Conservation (phyloP, 176 grass and related monocot genomes). For the Avena eriantha region DNA sequence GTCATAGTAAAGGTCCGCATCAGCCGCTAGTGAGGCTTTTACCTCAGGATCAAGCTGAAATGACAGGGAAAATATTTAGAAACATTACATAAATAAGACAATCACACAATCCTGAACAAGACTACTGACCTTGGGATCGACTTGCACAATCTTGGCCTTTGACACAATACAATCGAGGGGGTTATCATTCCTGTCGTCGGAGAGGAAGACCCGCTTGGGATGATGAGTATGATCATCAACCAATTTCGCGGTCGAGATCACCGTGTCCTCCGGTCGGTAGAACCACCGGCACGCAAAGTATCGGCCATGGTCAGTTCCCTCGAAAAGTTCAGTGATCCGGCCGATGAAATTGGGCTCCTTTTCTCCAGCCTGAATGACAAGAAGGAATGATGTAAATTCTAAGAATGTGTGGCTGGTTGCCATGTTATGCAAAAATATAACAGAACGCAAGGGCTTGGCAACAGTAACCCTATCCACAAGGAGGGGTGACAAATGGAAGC, state of each 20-base stretch:
- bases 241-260: constrained; percentile 36
- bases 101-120: not conserved
- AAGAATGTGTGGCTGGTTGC: too few relatives aligned
- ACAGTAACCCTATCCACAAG: not conserved
- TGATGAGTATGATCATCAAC: constrained; percentile 46
- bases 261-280: not conserved
- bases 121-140: constrained; percentile 71
- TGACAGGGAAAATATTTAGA: not conserved
- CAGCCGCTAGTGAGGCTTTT: constrained; percentile 44
- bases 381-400: not conserved
- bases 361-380: not conserved
- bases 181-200: constrained; percentile 83
- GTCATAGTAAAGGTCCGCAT: constrained; percentile 71
- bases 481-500: not conserved
- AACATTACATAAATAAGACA: constrained; percentile 3
- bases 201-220: constrained; percentile 76
- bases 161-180: constrained; percentile 65
- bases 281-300: not conserved
- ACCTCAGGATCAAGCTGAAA: constrained; percentile 56
- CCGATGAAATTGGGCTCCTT: not conserved
- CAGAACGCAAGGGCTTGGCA: not conserved
- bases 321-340: not conserved
- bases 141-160: constrained; percentile 59
- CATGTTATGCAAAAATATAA: not conserved
- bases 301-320: not conserved